Percentiles rank a stretch among this genome's conserved stretches.
phyloP scores from a whole-genome alignment of 139 green algal species.

The Yamagishiella unicocca region DNA sequence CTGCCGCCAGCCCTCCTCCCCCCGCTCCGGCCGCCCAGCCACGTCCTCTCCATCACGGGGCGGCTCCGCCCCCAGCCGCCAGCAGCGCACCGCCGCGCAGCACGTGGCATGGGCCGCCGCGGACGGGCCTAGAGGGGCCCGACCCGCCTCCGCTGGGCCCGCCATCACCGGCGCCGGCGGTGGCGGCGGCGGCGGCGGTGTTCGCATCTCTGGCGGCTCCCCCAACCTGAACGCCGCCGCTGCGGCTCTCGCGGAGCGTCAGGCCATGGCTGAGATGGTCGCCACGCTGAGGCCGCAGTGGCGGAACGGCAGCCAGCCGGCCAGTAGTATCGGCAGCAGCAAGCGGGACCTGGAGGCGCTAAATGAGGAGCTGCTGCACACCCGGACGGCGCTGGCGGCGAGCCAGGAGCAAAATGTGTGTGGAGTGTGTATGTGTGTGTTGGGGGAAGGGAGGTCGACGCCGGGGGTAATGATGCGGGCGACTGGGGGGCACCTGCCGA shows the following conservation, averaged over 20 bases:
- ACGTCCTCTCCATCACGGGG: too few relatives aligned
- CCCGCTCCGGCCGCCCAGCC: too few relatives aligned
- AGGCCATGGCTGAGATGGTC: constrained; percentile 7
- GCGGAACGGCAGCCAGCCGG: not conserved
- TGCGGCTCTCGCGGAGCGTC: constrained; percentile 20
- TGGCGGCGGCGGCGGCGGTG: too few relatives aligned
- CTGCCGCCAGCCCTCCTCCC: too few relatives aligned
- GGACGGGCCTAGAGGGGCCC: too few relatives aligned
- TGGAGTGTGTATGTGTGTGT: not conserved
- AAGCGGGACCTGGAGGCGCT: constrained; percentile 14
- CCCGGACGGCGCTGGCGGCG: constrained; percentile 1
- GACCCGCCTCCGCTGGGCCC: too few relatives aligned
- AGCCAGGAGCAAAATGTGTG: constrained; percentile 15
- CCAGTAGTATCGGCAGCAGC: not conserved
- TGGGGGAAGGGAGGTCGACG: not conserved
- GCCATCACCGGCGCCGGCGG: not conserved
- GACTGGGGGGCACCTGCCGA: too few relatives aligned
- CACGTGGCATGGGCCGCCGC: not conserved
- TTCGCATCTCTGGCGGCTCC: not conserved
- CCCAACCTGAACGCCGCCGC: constrained; percentile 35
- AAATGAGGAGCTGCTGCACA: not conserved
- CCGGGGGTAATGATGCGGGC: not conserved
- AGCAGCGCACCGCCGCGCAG: not conserved
- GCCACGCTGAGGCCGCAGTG: not conserved
- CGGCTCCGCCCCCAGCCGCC: not conserved